These are phyloP conservation scores for Solanum hybrid DNA, from an alignment of 305 asterid species.

Conservation along the genomic window DNA sequence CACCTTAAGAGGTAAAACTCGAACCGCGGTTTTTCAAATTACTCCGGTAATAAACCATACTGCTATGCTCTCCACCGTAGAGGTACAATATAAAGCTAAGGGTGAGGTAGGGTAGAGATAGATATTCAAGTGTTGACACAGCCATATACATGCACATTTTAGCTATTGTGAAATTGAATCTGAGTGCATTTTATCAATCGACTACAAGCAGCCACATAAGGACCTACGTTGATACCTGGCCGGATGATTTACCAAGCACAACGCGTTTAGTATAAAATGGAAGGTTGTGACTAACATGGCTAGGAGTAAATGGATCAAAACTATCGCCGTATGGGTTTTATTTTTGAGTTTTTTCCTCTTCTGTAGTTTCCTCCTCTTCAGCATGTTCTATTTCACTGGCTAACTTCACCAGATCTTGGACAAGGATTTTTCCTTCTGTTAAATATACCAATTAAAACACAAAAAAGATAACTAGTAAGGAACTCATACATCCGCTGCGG, in stretches of 20 bases:
- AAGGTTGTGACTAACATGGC: neutral
- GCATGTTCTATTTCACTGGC: constrained; percentile 51
- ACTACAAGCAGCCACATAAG: neutral
- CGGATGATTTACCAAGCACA: neutral
- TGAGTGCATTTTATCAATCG: neutral
- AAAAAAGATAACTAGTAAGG: neutral
- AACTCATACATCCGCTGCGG: neutral
- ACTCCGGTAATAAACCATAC: neutral
- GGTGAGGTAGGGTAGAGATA: neutral
- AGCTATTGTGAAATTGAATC: neutral
- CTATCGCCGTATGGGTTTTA: neutral
- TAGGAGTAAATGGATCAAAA: neutral
- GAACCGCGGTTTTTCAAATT: neutral
- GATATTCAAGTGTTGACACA: neutral
- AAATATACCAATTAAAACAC: neutral
- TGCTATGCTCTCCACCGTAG: neutral
- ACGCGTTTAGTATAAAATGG: neutral
- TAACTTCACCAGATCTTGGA: constrained; percentile 79
- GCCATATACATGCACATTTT: neutral
- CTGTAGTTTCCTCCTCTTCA: constrained; percentile 33
- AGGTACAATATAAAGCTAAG: neutral
- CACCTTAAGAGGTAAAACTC: neutral
- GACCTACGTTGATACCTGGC: neutral
- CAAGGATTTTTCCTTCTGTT: constrained; percentile 86
- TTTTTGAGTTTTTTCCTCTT: constrained; percentile 34